Evolutionary conservation across 2,329 filamentous ascomycete genomes (phyloP), one percentile per base, ranked within the genome.

Genomic region (Fusarium tjaetaba): DNA sequence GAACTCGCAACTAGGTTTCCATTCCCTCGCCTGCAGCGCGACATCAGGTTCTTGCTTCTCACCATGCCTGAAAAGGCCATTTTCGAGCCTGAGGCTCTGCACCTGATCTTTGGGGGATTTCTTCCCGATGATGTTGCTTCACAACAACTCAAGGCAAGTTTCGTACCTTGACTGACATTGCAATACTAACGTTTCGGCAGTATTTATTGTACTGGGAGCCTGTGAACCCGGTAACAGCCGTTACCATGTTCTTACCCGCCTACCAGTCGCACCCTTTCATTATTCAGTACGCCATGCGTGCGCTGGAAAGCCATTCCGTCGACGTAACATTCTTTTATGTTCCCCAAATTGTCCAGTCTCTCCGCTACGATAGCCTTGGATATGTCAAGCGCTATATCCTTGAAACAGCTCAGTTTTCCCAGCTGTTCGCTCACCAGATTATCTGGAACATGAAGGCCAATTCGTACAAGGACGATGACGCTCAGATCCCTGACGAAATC

Each of bases 391-490:
- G 96, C 49, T 99, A 98, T 80, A 98, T 99, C 62, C 88, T 98
- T 22, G 96, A 99, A 84, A 98, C 97, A 2, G 96, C 95, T 3
- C 96, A 97, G 77, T 95, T 97, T 79, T 98, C 96, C n/a, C 96
- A 98, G 82, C 85, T 98, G 14, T 99, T 99, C 82, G 96, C 97
- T 5, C 97, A 99, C 81, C 96, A 99, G 79, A 98, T 99, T 75
- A 99, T 99, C 80, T 99, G 97, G 96, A 99, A 99, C 81, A 99
- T 99, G 93, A 99, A 98, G 82, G 96, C 96, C 38, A 99, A 99
- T 81, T 94, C 95, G 3, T 99, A 94, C 87, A 99, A 98, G 82
- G 97, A 99, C 74, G 96, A 99, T 78, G 94, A 98, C 75, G 95
- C 93, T 20, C 90, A 93, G 77, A 89, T 97, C 72, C 95, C 96